Base-by-base conservation (phyloP, 257 asterid species). In the Paulownia fortunei region DNA sequence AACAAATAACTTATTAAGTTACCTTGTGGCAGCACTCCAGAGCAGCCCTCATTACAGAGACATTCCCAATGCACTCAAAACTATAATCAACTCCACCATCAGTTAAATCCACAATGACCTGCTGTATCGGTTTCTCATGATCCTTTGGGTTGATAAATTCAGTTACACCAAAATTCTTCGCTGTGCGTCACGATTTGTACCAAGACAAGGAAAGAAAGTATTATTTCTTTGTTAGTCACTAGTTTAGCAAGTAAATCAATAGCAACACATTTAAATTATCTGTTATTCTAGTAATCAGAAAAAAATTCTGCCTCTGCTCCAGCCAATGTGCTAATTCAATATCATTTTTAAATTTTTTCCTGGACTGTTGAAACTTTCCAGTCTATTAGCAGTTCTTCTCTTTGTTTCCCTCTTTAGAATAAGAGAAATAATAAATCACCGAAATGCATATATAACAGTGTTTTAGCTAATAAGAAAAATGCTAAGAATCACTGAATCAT, bases 1-100 rank as follows among this genome's bases (percentile, higher is more conserved):
- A 44, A 76, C 3, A 6, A 13, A 62, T 52, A 56, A 10, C 34
- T 47, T 59, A 26, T 21, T 11, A 49, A n/a, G 44, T 71, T 83
- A 93, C 98, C 99, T 96, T 96, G 82, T 96, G 99, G 87, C 99
- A 96, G 86, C 98, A 96, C 80, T 96, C 99, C 62, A 96, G 76
- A 73, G 99, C 99, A 76, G 99, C 87, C 81, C 99, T 91, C 99
- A 92, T 96, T 30, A 92, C 81, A 49, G 91, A 79, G 52, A 96
- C 99, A 73, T 92, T 96, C 62, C 99, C 99, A 66, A 93, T 93
- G 91, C 99, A 96, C 87, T 93, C 99, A 34, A 96, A 96, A 83
- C 99, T 96, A 71, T 96, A 96, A 83, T 96, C 98, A 42, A 96
- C 99, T 13, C 99, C 99, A 54, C 99, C 99, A 56, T 96, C 99